These are phyloP conservation scores for Penicillium oxalicum DNA, from an alignment of 2,329 filamentous ascomycete species.

Conservation along the genomic window DNA sequence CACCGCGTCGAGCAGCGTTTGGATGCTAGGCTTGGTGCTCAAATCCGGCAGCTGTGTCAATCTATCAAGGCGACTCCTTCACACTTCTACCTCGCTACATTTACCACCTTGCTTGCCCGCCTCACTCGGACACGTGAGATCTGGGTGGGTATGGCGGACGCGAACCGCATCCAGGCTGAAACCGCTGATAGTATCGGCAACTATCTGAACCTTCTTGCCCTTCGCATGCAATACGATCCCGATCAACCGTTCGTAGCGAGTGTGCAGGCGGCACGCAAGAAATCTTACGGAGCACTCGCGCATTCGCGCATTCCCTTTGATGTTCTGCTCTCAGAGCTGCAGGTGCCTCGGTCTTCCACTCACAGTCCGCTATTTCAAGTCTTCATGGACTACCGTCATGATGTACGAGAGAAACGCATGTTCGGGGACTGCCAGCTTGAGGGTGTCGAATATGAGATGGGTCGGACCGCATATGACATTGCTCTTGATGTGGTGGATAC, in stretches of 20 bases:
- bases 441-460: not conserved
- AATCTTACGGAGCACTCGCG: conserved; percentile 31
- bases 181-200: not conserved
- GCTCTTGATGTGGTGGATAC: not conserved
- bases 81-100: not conserved
- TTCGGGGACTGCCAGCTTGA: not conserved
- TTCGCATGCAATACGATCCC: not conserved
- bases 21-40: not conserved
- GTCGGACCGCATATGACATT: not conserved
- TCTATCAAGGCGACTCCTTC: not conserved
- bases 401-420: not conserved
- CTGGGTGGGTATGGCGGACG: not conserved
- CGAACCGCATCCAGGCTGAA: not conserved
- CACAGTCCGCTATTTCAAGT: conserved; percentile 46
- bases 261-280: not conserved
- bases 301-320: conserved; percentile 46
- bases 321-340: conserved; percentile 39
- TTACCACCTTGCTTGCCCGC: not conserved
- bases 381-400: conserved; percentile 40
- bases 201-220: not conserved
- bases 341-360: conserved; percentile 30
- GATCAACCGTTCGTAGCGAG: not conserved
- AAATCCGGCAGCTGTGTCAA: not conserved
- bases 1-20: not conserved
- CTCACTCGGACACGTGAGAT: not conserved